A percentile compares a stretch with the other conserved stretches of the same genome.
These are phyloP conservation scores for Tribonema minus DNA, from an alignment of 108 stramenopile species.

Conservation along the genomic window DNA sequence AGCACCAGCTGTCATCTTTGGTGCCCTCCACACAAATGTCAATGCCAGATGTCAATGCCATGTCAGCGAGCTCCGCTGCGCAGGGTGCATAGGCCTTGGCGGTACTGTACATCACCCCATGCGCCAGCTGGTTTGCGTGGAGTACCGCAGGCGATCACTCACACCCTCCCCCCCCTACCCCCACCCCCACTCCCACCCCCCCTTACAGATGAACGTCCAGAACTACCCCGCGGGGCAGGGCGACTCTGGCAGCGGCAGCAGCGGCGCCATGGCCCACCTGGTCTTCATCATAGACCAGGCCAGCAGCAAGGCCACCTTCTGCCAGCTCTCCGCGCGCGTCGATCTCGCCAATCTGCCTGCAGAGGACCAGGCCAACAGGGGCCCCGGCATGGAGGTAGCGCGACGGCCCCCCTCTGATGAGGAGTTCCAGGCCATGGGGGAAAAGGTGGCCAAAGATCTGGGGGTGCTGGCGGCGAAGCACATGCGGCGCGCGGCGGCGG, in stretches of 20 bases:
- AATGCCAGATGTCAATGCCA: too few species aligned
- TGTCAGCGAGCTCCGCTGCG: too few species aligned
- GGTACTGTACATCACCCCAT: too few species aligned
- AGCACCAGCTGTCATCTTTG: too few species aligned
- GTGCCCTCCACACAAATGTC: too few species aligned
- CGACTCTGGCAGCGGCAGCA: background rate
- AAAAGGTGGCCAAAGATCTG: conserved; percentile 3
- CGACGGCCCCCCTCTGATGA: background rate
- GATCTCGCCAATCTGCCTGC: conserved; percentile 11
- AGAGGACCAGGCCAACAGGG: background rate
- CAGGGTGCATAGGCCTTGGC: too few species aligned
- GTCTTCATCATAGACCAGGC: conserved; percentile 2
- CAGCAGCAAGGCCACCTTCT: conserved; percentile 7
- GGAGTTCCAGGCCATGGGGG: background rate
- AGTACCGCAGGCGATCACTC: background rate
- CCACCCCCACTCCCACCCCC: background rate
- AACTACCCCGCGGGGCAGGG: background rate
- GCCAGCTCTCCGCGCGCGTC: conserved; percentile 19
- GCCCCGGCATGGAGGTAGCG: background rate
- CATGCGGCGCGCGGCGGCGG: background rate
- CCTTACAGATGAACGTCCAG: background rate
- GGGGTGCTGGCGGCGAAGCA: background rate
- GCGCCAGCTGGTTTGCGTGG: background rate
- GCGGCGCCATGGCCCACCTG: conserved; percentile 10
- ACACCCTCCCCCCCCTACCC: background rate